These are phyloP conservation scores for Colletotrichum phormii DNA, from an alignment of 2,329 filamentous ascomycete genomes.

Conservation along the genomic window DNA sequence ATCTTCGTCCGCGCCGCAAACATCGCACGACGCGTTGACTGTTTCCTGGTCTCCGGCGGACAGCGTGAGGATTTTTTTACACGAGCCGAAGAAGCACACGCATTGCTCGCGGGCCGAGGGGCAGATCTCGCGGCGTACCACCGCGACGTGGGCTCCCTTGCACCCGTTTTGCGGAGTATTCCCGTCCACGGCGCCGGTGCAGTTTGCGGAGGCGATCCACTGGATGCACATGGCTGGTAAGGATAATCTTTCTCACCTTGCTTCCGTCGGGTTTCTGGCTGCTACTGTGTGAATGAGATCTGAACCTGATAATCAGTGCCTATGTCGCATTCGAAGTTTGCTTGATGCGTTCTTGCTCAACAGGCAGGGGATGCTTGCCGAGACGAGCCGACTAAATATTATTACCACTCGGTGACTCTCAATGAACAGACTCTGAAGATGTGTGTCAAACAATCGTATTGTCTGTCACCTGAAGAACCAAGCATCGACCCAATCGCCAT, in stretches of 20 bases:
- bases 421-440: not conserved
- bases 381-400: not conserved
- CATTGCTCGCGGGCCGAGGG: not conserved
- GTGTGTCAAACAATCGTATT: not conserved
- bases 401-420: not conserved
- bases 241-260: not conserved
- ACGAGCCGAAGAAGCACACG: slow-evolving; percentile 33
- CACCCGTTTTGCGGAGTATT: not conserved
- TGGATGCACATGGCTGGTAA: slow-evolving; percentile 25
- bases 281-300: not conserved
- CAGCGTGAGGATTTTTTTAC: slow-evolving; percentile 9
- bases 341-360: not conserved
- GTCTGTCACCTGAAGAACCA: not conserved
- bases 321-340: not conserved
- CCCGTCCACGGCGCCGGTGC: not conserved
- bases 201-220: slow-evolving; percentile 30
- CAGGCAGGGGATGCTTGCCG: not conserved
- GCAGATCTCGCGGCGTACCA: slow-evolving; percentile 19
- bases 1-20: slow-evolving; percentile 16
- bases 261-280: not conserved
- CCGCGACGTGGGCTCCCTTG: slow-evolving; percentile 20
- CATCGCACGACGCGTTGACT: slow-evolving; percentile 15
- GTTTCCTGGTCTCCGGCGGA: not conserved
- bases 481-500: not conserved
- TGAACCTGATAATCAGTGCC: not conserved